Evolutionary conservation across 2,329 filamentous ascomycete species (phyloP).

Genomic region (Aspergillus chevalieri): DNA sequence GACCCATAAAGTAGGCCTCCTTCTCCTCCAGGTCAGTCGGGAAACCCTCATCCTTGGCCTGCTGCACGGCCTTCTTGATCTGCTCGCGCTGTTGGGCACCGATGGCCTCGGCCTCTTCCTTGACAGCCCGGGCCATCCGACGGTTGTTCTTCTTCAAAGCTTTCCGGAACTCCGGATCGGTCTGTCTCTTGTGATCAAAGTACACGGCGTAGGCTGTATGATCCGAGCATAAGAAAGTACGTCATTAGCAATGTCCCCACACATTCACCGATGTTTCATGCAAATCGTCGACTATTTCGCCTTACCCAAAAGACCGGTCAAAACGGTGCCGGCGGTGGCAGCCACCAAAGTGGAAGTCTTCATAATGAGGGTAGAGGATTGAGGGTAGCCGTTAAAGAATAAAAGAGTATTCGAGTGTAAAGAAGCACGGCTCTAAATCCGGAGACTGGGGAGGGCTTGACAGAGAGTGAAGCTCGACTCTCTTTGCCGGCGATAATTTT

Average conservation of each 20-base stretch:
- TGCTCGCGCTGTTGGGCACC: slow-evolving; percentile 50
- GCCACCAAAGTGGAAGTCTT: slow-evolving; percentile 54
- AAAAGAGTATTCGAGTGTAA: not conserved
- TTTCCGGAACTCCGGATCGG: slow-evolving; percentile 58
- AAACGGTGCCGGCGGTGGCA: slow-evolving; percentile 52
- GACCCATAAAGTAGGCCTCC: slow-evolving; percentile 93
- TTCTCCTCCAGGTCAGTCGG: slow-evolving; percentile 85
- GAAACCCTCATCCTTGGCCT: slow-evolving; percentile 86
- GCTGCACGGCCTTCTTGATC: slow-evolving; percentile 69
- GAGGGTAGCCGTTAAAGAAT: not conserved
- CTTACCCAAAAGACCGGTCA: slow-evolving; percentile 52
- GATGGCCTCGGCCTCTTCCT: slow-evolving; percentile 43
- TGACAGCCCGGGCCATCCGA: slow-evolving; percentile 41
- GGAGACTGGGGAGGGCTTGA: not conserved
- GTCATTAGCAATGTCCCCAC: slow-evolving; percentile 6
- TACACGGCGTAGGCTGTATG: slow-evolving; percentile 56
- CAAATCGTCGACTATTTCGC: slow-evolving; percentile 1
- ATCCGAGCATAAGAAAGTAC: not conserved
- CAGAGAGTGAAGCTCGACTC: slow-evolving; percentile 5
- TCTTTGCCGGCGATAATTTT: slow-evolving; percentile 23
- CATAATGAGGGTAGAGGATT: slow-evolving; percentile 32
- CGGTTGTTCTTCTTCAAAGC: slow-evolving; percentile 48
- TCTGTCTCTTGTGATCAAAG: slow-evolving; percentile 61
- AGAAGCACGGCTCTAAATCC: slow-evolving; percentile 2
- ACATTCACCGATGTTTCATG: not conserved